These are phyloP conservation scores for Fusarium newnesense DNA, from an alignment of 2,329 filamentous ascomycete species.

Conservation along the genomic window DNA sequence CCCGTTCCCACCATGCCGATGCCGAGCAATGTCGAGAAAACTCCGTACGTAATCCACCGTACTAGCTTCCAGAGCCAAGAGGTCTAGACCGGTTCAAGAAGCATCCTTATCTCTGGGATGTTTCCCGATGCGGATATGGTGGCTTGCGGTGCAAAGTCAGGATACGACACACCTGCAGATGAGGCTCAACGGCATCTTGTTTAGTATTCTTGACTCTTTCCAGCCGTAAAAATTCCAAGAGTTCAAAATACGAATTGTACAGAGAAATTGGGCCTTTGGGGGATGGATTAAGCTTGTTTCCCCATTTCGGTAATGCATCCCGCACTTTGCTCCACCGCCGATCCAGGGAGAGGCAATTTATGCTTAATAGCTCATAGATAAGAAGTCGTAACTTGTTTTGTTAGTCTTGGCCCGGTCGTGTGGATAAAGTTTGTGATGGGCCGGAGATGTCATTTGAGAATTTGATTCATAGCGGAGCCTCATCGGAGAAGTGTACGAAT, in stretches of 20 bases:
- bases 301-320: neutral
- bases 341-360: conserved; percentile 12
- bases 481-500: conserved; percentile 17
- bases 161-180: conserved; percentile 12
- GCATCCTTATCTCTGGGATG: conserved; percentile 1
- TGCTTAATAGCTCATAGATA: conserved; percentile 32
- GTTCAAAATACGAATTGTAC: rapidly evolving
- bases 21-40: conserved; percentile 28
- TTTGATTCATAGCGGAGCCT: conserved; percentile 8
- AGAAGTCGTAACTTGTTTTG: neutral
- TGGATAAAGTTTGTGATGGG: neutral
- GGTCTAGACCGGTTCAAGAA: conserved; percentile 1
- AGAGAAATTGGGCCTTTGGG: neutral
- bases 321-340: conserved; percentile 10
- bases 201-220: neutral
- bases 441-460: neutral
- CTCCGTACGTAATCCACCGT: conserved; percentile 16
- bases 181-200: conserved; percentile 20
- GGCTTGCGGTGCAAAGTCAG: conserved; percentile 4
- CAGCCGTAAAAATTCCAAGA: neutral
- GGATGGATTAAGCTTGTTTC: conserved; percentile 19
- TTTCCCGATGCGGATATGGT: neutral
- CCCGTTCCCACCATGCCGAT: conserved; percentile 26
- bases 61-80: conserved; percentile 9
- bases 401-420: neutral